Base-by-base conservation (phyloP, 495 filamentous ascomycete genomes). In the Lasiosphaeriaceae sp. region DNA sequence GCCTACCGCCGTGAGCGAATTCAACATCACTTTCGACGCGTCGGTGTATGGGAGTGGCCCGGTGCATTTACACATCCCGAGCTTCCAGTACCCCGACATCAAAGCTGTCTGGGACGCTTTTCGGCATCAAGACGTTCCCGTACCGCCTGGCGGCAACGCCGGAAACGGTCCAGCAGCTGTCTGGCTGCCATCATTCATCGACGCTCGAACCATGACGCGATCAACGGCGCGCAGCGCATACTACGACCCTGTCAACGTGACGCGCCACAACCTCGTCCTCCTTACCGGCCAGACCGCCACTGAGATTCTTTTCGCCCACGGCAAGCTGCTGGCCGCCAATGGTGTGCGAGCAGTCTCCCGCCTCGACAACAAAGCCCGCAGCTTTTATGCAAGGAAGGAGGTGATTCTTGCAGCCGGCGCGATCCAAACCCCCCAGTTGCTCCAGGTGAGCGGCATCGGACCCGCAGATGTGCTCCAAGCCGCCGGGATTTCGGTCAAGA, bases 331-430 rank as follows among this genome's bases (percentile, higher is more conserved):
- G 24, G 51, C 29, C 2, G 60, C 63, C 16, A 58, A 56, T 1
- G 63, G 66, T 11, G 51, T 69, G 16, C 54, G 52, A 2, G 55
- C 66, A 37, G 50, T 61, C 7, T 66, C 61, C 0, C 43, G 59
- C 1, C 20, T 47, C 0, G 57, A 66, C 55, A 53, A 54, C n/a
- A 48, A 14, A 5, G 41, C 35, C 6, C 57, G 60, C 0, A 54
- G 20, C 12, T 59, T 66, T 1, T 65, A 61, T 47, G 63, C 69
- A 2, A 59, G 44, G 19, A 66, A 61, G 16, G 69, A 84, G 61
- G 76, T 83, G 23, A 78, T 83, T 54, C 56, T 84, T 26, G 74
- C 77, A 5, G 80, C 80, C 1, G 81, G 81, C 17, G 70, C 74
- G n/a, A 50, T 83, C 16, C 73, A 80, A 52, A 80, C 80, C 16